A percentile compares a stretch with the other conserved stretches of the same genome.
Conservation (phyloP, 2,329 filamentous ascomycete species). For the Lomentospora prolificans region DNA sequence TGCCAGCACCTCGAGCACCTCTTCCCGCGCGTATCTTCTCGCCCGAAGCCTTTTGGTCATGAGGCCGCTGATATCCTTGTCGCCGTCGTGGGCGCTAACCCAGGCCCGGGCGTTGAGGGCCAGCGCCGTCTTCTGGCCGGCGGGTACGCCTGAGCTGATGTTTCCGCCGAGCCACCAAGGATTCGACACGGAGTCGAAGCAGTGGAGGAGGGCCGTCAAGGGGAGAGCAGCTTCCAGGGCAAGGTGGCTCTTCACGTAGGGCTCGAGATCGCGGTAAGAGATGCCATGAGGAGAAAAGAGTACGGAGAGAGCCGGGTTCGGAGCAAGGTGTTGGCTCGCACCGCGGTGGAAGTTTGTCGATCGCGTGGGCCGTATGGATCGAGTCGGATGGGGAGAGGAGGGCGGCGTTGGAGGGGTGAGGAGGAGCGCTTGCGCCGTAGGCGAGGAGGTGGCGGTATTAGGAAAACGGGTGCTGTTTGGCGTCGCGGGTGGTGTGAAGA, state of each 20-base stretch:
- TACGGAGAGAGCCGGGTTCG: slow-evolving; percentile 38
- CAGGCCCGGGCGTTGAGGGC: slow-evolving; percentile 44
- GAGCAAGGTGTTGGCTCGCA: neutral
- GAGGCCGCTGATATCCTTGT: slow-evolving; percentile 44
- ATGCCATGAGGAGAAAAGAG: slow-evolving; percentile 58
- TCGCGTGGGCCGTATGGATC: slow-evolving; percentile 20
- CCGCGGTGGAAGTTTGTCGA: slow-evolving; percentile 12
- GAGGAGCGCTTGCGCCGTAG: slow-evolving; percentile 12
- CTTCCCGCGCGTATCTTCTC: slow-evolving; percentile 30
- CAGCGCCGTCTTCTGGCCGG: slow-evolving; percentile 45
- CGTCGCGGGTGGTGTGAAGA: slow-evolving; percentile 12
- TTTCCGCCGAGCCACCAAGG: slow-evolving; percentile 54
- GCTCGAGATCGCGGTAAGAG: slow-evolving; percentile 38
- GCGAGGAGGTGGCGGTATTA: neutral
- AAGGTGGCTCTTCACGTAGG: slow-evolving; percentile 49
- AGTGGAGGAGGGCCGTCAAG: slow-evolving; percentile 54
- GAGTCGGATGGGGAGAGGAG: slow-evolving; percentile 18
- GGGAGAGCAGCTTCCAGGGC: slow-evolving; percentile 46
- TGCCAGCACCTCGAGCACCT: slow-evolving; percentile 26
- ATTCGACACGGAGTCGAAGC: slow-evolving; percentile 48
- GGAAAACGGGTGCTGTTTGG: neutral
- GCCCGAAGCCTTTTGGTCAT: slow-evolving; percentile 41
- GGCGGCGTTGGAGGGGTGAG: slow-evolving; percentile 26
- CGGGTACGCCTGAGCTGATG: slow-evolving; percentile 44
- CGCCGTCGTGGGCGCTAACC: slow-evolving; percentile 52